Evolutionary conservation across 1,284 basidiomycete species (phyloP).

Genomic region (Sanghuangporus sanghuang): DNA sequence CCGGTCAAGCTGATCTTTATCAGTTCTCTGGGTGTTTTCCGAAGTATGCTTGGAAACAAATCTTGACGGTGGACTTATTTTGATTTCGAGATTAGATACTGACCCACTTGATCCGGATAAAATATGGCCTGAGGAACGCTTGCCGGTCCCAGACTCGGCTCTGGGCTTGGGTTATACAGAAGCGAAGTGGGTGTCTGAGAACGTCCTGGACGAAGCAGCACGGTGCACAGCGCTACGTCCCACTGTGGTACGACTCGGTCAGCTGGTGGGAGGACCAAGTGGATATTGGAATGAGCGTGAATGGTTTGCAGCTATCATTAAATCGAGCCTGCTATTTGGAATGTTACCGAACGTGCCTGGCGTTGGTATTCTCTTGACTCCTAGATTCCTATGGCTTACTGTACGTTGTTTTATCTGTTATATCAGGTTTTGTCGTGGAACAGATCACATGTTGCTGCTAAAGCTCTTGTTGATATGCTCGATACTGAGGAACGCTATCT

Average conservation of each 20-base stretch:
- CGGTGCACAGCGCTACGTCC: constrained; percentile 20
- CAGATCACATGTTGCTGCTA: background rate
- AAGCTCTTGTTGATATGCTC: constrained; percentile 20
- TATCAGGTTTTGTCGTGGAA: background rate
- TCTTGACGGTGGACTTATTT: background rate
- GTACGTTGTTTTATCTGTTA: background rate
- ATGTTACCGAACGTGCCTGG: constrained; percentile 18
- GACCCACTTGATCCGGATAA: background rate
- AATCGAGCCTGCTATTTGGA: constrained; percentile 10
- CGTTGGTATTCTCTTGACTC: constrained; percentile 12
- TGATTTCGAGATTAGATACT: background rate
- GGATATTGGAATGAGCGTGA: constrained; percentile 11
- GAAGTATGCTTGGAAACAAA: background rate
- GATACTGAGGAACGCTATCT: background rate
- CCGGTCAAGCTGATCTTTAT: constrained; percentile 21
- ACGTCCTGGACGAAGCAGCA: constrained; percentile 20
- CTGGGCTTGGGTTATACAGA: constrained; percentile 46
- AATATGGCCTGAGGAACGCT: background rate
- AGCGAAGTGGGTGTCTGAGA: constrained; percentile 51
- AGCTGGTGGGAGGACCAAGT: constrained; percentile 4
- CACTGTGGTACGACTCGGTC: constrained; percentile 16
- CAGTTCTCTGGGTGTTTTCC: constrained; percentile 18
- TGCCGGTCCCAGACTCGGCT: constrained; percentile 1
- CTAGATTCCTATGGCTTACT: too few species aligned
- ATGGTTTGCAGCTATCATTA: constrained; percentile 18